Evolutionary conservation across 2,329 filamentous ascomycete genomes (phyloP), one percentile per base, ranked within the genome.

Genomic region (Paecilomyces dactylethromorphus): DNA sequence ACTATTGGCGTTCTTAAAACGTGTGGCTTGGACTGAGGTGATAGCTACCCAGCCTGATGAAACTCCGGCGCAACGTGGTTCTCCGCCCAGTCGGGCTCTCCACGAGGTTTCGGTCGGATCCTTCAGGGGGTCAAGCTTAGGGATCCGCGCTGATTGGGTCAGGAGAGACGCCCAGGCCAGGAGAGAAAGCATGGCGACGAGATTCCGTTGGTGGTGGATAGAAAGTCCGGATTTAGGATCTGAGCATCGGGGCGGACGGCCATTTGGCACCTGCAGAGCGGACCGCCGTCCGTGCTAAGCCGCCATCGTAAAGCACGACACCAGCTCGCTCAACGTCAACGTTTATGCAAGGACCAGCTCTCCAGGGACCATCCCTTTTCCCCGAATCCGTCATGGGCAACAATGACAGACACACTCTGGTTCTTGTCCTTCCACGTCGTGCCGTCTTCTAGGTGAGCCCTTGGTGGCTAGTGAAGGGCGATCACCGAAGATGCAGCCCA

Each of bases 401-500:
- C 54, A 29, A 56, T 56, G 22, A 56, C 32, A n/a, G 21, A 26
- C 33, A n/a, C 50, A 24, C 50, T 52, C 50, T 24, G n/a, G 49
- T 26, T 22, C 12, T 26, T n/a, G n/a, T 26, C 49, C 21, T 21
- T 52, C 22, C n/a, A 21, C 49, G 2, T 52, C 26, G 35, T 56
- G 21, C 22, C 54, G 18, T 12, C 22, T n/a, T 52, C 10, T 26
- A 33, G 35, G 11, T 31, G 12, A 26, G 49, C 45, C 32, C 39
- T 45, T 45, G 15, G 31, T 39, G 49, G n/a, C 35, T 29, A 51
- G 18, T 56, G 35, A 56, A 29, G 22, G 55, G 55, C 24, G 55
- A 54, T 35, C 21, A 58, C 55, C 56, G 53, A 62, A 60, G 52
- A 60, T 62, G 60, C 60, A 60, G 53, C 60, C 59, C 49, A 60